phyloP scores from a whole-genome alignment of 192 early-diverging fungal species.

The Mortierella alpina region DNA sequence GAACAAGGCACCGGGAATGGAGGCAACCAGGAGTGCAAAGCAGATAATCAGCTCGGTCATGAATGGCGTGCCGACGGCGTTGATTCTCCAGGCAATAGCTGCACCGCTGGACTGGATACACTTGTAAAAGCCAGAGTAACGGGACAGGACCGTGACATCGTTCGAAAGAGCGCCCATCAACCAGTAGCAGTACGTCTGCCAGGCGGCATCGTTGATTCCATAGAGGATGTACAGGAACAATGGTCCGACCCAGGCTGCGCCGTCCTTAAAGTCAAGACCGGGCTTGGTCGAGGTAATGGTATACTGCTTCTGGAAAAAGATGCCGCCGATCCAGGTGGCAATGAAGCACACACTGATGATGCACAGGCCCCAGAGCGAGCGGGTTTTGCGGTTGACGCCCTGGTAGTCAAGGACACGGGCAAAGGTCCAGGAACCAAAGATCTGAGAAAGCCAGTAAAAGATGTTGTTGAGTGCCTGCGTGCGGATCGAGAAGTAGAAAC shows the following conservation, averaged over 20 bases:
- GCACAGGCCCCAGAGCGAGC: conserved; percentile 69
- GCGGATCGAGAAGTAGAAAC: conserved; percentile 69
- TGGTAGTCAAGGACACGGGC: conserved; percentile 71
- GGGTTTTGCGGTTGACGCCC: conserved; percentile 62
- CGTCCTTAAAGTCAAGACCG: conserved; percentile 58
- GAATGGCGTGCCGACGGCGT: conserved; percentile 49
- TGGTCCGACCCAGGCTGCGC: conserved; percentile 61
- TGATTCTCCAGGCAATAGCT: conserved; percentile 76
- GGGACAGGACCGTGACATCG: conserved; percentile 74
- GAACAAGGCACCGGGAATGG: conserved; percentile 38
- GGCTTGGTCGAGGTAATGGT: conserved; percentile 8
- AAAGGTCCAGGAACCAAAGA: conserved; percentile 70
- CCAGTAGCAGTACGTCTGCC: conserved; percentile 81
- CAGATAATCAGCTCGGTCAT: conserved; percentile 47
- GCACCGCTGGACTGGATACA: conserved; percentile 82
- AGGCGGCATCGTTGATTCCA: conserved; percentile 83
- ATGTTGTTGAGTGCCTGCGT: conserved; percentile 76
- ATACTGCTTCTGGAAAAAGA: conserved; percentile 65
- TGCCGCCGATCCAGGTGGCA: conserved; percentile 69
- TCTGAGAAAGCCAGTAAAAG: conserved; percentile 81
- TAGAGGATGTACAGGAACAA: conserved; percentile 78
- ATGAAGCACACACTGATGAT: conserved; percentile 59
- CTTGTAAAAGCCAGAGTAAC: conserved; percentile 89
- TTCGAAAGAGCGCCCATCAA: conserved; percentile 85
- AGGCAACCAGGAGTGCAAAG: conserved; percentile 32